Percentiles rank a stretch among this genome's conserved stretches.
These are phyloP conservation scores for Calonectria montana DNA, from an alignment of 2,329 filamentous ascomycete species.

Conservation along the genomic window DNA sequence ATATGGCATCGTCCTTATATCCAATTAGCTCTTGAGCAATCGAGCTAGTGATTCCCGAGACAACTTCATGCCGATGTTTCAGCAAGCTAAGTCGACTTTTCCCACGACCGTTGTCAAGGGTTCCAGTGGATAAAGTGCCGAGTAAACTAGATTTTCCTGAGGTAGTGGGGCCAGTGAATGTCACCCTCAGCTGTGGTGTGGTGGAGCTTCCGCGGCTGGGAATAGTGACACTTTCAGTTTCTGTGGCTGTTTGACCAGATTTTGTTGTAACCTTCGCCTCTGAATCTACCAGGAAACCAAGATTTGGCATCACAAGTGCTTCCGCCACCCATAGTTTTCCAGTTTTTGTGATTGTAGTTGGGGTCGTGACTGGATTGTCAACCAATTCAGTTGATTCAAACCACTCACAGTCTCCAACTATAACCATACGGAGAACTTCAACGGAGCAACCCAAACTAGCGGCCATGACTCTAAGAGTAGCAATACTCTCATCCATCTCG, in stretches of 20 bases:
- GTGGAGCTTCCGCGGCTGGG: slow-evolving; percentile 61
- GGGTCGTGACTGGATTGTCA: slow-evolving; percentile 39
- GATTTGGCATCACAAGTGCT: slow-evolving; percentile 83
- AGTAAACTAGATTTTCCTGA: slow-evolving; percentile 94
- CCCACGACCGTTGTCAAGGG: slow-evolving; percentile 90
- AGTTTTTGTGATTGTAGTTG: slow-evolving; percentile 37
- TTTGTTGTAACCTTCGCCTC: slow-evolving; percentile 17
- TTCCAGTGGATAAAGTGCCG: slow-evolving; percentile 88
- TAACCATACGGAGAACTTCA: slow-evolving; percentile 82
- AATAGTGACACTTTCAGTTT: slow-evolving; percentile 29
- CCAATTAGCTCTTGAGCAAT: slow-evolving; percentile 94
- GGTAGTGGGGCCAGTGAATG: slow-evolving; percentile 87
- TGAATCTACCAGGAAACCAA: slow-evolving; percentile 53
- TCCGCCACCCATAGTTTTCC: slow-evolving; percentile 88
- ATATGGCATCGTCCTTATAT: slow-evolving; percentile 71
- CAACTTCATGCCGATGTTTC: slow-evolving; percentile 93
- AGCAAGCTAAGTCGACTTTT: slow-evolving; percentile 89
- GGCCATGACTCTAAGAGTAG: slow-evolving; percentile 89
- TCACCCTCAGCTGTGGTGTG: slow-evolving; percentile 84
- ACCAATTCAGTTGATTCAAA: slow-evolving; percentile 55
- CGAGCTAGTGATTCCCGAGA: slow-evolving; percentile 91
- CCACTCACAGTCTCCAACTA: slow-evolving; percentile 89
- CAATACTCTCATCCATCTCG: slow-evolving; percentile 91
- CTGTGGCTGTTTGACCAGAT: slow-evolving; percentile 7
- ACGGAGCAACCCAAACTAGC: slow-evolving; percentile 89